Percentiles rank a stretch among this genome's conserved stretches.
These are phyloP conservation scores for Calonectria naviculata DNA, from an alignment of 2,329 filamentous ascomycete species.

Conservation along the genomic window DNA sequence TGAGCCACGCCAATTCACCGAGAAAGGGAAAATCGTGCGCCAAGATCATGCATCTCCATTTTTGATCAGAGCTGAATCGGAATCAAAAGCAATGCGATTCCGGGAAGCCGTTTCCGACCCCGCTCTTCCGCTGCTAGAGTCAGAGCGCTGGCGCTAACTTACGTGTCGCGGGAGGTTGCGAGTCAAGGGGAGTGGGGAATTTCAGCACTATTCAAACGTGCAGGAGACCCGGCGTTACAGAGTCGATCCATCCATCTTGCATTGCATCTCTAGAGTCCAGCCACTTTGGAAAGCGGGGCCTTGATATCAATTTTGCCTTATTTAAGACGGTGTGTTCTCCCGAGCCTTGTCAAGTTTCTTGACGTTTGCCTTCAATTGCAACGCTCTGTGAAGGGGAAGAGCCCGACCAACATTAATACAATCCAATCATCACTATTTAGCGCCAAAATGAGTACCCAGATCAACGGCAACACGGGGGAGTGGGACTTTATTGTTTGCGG, in stretches of 20 bases:
- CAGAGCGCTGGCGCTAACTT: not conserved
- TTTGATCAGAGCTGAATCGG: not conserved
- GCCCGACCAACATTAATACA: not conserved
- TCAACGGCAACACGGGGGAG: not conserved
- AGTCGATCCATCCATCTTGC: not conserved
- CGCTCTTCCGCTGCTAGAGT: not conserved
- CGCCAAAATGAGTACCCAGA: not conserved
- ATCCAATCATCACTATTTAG: not conserved
- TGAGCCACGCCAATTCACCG: not conserved
- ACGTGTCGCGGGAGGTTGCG: not conserved
- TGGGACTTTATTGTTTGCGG: conserved; percentile 48
- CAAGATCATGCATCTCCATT: not conserved
- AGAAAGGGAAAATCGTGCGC: not conserved
- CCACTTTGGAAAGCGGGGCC: not conserved
- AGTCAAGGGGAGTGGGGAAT: not conserved
- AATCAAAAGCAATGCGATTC: not conserved
- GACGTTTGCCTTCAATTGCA: not conserved
- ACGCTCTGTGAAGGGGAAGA: not conserved
- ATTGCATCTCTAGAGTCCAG: not conserved
- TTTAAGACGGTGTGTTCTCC: not conserved
- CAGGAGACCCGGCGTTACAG: not conserved
- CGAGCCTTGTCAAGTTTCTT: not conserved
- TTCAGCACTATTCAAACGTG: not conserved
- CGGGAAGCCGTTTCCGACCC: conserved; percentile 1
- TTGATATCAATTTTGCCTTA: not conserved